Conservation (phyloP, 2,329 filamentous ascomycete species). For the Drechslerella stenobrocha region DNA sequence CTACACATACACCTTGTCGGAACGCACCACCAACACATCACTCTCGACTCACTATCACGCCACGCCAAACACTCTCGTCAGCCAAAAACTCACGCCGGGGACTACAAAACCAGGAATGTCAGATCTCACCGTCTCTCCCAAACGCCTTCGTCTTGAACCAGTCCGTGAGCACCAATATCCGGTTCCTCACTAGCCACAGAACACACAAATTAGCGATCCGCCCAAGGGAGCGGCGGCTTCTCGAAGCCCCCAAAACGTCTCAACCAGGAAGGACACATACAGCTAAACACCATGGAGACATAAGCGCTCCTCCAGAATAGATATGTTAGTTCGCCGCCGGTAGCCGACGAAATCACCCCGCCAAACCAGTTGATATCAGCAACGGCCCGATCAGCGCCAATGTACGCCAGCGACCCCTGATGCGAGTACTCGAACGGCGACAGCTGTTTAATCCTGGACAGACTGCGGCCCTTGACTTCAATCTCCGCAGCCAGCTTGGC, state of each 20-base stretch:
- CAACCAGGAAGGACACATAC: constrained; percentile 63
- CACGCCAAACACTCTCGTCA: constrained; percentile 16
- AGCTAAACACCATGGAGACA: constrained; percentile 99
- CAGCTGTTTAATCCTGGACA: constrained; percentile 87
- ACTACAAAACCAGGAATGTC: constrained; percentile 24
- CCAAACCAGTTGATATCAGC: constrained; percentile 97
- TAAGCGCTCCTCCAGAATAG: constrained; percentile 98
- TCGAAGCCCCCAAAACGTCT: neutral
- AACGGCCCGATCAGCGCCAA: constrained; percentile 95
- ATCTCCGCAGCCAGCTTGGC: constrained; percentile 71
- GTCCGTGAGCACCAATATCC: constrained; percentile 86
- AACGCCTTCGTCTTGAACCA: constrained; percentile 98
- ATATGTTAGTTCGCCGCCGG: constrained; percentile 90
- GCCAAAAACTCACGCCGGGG: constrained; percentile 19
- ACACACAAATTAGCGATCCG: constrained; percentile 8
- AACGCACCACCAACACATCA: constrained; percentile 33
- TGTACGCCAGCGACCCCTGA: constrained; percentile 95
- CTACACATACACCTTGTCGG: neutral
- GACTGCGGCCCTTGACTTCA: constrained; percentile 79
- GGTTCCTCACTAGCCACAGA: constrained; percentile 72
- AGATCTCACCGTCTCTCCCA: constrained; percentile 69
- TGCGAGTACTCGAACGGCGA: constrained; percentile 99
- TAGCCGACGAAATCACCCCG: constrained; percentile 77
- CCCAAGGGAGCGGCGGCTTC: neutral
- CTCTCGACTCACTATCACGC: constrained; percentile 46